phyloP scores from a whole-genome alignment of 768 basidiomycete genomes.

The Hortiboletus flavorubellus region DNA sequence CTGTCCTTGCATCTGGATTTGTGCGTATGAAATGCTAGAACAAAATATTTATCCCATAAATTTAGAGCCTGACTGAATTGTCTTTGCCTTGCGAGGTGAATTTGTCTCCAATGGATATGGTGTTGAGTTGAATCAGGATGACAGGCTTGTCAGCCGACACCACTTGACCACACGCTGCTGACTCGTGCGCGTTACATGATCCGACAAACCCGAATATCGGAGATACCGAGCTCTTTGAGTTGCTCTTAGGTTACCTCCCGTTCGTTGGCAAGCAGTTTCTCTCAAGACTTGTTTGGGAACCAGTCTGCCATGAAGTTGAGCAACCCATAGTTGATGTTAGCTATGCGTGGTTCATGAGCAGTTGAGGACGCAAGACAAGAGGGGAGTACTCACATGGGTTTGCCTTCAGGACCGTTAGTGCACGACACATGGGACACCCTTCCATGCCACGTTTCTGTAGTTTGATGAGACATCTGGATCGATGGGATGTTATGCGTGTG shows the following conservation, averaged over 20 bases:
- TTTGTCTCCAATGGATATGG: background rate
- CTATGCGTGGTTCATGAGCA: constrained; percentile 34
- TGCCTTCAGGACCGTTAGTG: constrained; percentile 72
- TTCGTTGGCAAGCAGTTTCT: constrained; percentile 74
- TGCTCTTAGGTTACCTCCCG: constrained; percentile 71
- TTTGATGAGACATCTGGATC: constrained; percentile 68
- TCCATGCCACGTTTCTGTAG: constrained; percentile 80
- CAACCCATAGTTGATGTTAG: constrained; percentile 75
- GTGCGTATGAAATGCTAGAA: background rate
- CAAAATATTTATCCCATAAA: background rate
- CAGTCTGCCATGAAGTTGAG: constrained; percentile 88
- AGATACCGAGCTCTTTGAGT: constrained; percentile 59
- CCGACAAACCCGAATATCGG: constrained; percentile 31
- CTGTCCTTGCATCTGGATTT: too few relatives aligned
- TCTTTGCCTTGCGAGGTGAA: background rate
- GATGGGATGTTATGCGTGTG: constrained; percentile 3
- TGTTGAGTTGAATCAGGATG: background rate
- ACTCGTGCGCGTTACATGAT: constrained; percentile 36
- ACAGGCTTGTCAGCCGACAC: background rate
- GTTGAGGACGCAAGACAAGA: background rate
- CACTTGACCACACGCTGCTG: background rate
- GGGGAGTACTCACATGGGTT: constrained; percentile 57
- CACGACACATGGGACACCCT: constrained; percentile 83
- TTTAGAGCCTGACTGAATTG: background rate
- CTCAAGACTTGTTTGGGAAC: constrained; percentile 82